A percentile compares a stretch with the other conserved stretches of the same genome.
These are phyloP conservation scores for Emergomyces orientalis DNA, from an alignment of 2,329 filamentous ascomycete genomes.

Conservation along the genomic window DNA sequence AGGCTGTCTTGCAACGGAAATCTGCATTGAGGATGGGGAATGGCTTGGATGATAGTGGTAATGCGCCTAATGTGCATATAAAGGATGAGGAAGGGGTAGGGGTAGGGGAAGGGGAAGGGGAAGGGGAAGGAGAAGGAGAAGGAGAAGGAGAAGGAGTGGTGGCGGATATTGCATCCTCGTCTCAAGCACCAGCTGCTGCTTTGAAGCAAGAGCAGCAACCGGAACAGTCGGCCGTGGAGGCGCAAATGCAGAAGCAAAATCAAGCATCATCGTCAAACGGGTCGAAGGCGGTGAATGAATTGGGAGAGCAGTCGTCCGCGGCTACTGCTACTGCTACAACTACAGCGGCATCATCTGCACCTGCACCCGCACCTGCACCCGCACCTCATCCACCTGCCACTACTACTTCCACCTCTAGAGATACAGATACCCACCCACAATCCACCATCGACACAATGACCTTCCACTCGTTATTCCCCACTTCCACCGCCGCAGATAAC, in stretches of 20 bases:
- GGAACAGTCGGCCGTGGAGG: too few relatives aligned
- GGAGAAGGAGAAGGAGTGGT: too few relatives aligned
- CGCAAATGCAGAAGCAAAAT: background rate
- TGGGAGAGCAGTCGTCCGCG: background rate
- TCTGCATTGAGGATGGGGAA: background rate
- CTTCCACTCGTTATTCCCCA: slow-evolving; percentile 34
- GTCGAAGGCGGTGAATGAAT: background rate
- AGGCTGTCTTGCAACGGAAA: slow-evolving; percentile 16
- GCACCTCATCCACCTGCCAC: too few relatives aligned
- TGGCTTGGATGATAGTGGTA: background rate
- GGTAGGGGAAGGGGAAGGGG: too few relatives aligned
- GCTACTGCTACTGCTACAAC: too few relatives aligned
- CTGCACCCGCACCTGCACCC: too few relatives aligned
- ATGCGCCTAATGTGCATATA: too few relatives aligned
- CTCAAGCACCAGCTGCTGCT: background rate
- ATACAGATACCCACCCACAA: slow-evolving; percentile 19
- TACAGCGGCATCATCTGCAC: too few relatives aligned
- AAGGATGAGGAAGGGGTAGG: too few relatives aligned
- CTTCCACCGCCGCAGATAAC: slow-evolving; percentile 15
- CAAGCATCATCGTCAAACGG: background rate
- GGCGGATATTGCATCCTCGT: background rate
- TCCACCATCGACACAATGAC: slow-evolving; percentile 28
- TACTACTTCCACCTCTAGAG: too few relatives aligned
- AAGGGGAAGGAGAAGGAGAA: too few relatives aligned
- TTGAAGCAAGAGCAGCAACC: too few relatives aligned